Base-by-base conservation (phyloP, 139 green algal species). In the Ulvella scutata region DNA sequence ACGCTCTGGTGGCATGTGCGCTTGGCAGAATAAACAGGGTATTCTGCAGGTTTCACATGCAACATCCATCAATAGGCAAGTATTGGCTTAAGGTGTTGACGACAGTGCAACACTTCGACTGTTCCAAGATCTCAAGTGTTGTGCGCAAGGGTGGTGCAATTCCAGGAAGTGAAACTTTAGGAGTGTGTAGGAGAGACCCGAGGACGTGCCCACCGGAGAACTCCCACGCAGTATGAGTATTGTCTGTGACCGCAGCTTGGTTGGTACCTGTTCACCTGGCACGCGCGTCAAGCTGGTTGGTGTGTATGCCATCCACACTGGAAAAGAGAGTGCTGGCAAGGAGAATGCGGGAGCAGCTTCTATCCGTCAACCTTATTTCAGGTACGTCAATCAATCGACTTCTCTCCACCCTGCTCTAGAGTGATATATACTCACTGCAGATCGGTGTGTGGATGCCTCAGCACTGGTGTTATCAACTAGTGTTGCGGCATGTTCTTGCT, bases 131-230 rank as follows among this genome's bases (percentile, higher is more conserved):
- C n/a, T n/a, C n/a, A n/a, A n/a, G n/a, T n/a, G n/a, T n/a, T n/a
- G n/a, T n/a, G n/a, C n/a, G n/a, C n/a, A n/a, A n/a, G n/a, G n/a
- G n/a, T n/a, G n/a, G n/a, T n/a, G n/a, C n/a, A n/a, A n/a, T n/a
- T n/a, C n/a, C n/a, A n/a, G n/a, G n/a, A n/a, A n/a, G n/a, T n/a
- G n/a, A n/a, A n/a, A n/a, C n/a, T n/a, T n/a, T n/a, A n/a, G n/a
- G n/a, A n/a, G n/a, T n/a, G 29, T 85, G 43, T 90, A 98, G 90
- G 93, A 98, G 84, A 88, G 88, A 44, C 94, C 94, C 2, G 94
- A 98, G 85, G 90, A 96, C 77, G 92, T 98, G 33, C 94, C 94
- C 36, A 96, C 91, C 3, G 93, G 93, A 28, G 93, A 98, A 82
- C 83, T 98, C 76, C 93, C 93, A 3, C 85, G 93, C 39, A 90